Base-by-base conservation (phyloP, 2,329 filamentous ascomycete genomes). In the Epichloe uncinata region DNA sequence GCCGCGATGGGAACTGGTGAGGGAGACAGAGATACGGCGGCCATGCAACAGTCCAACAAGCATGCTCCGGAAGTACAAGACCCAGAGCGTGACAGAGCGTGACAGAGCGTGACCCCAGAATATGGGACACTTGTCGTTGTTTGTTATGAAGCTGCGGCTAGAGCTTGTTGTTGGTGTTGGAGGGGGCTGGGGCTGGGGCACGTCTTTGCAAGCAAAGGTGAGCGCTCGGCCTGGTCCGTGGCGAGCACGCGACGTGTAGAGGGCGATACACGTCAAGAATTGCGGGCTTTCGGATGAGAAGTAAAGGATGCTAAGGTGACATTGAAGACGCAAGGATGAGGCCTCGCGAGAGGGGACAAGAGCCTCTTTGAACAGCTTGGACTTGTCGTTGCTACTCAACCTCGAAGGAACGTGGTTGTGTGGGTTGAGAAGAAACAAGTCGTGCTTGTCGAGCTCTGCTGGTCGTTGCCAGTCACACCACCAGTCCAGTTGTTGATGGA, bases 1-100 rank as follows among this genome's bases (percentile, higher is more conserved):
- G 78, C 73, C 64, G 80, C 72, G 60, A 79, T 71, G 65, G 76
- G 73, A 65, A 77, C 73, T 52, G 85, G 80, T 57, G 79, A 79
- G 54, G 83, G 82, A 55, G 85, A 84, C 73, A 91, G 72, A 64
- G 82, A 88, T 80, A 88, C 77, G 73, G 85, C 78, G 81, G 87
- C 86, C 87, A 91, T 93, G 77, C 68, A 75, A 72, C 53, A 54
- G 54, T 45, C 52, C 58, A 57, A 48, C 59, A 48, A 52, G 51
- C 54, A 55, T 57, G 54, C 53, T 57, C 58, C 55, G 56, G 57
- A 51, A 43, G 42, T 20, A 18, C n/a, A 33, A 37, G 35, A 36
- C 43, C 44, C 50, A 48, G 50, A 52, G 47, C 50, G 18, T 33
- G 43, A 40, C 34, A 18, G 16, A 18, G 16, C 16, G 16, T 18